A percentile compares a stretch with the other conserved stretches of the same genome.
Evolutionary conservation across 2,329 filamentous ascomycete genomes (phyloP).

Genomic region (Lasiodiplodia gonubiensis): DNA sequence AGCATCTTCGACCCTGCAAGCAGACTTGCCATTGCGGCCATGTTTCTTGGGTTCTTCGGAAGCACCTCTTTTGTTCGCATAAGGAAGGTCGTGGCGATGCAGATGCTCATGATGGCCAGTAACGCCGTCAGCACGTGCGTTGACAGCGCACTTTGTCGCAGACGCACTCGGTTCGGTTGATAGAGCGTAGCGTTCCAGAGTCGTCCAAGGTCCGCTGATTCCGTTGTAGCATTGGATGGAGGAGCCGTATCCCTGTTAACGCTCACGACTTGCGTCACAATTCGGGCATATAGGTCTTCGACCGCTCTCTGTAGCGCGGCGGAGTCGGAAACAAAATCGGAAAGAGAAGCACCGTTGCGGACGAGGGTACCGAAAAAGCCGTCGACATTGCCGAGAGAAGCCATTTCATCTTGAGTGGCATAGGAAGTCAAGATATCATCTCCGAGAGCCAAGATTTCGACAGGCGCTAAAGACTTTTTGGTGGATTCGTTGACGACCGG

Average conservation of each 20-base stretch:
- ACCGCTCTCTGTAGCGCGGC: too few species aligned
- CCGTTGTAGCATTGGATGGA: background rate
- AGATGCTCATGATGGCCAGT: background rate
- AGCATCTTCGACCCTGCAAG: background rate
- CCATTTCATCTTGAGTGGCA: too few species aligned
- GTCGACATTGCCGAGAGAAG: too few species aligned
- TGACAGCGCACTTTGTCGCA: background rate
- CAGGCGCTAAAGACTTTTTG: too few species aligned
- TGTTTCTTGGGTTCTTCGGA: background rate
- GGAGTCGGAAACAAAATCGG: too few species aligned
- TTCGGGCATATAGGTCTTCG: too few species aligned
- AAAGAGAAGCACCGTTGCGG: too few species aligned
- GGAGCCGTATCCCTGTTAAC: background rate
- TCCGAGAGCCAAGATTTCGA: too few species aligned
- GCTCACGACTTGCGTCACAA: background rate
- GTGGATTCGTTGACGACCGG: too few species aligned
- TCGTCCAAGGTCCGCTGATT: background rate
- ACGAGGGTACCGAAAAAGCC: too few species aligned
- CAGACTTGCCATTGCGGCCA: background rate
- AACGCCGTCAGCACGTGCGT: background rate
- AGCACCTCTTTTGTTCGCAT: background rate
- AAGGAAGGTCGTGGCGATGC: background rate
- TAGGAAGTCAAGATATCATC: too few species aligned
- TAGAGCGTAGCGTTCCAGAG: background rate
- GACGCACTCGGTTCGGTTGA: background rate